Percentiles rank a stretch among this genome's conserved stretches.
Evolutionary conservation across 1,284 basidiomycete species (phyloP).

Genomic region (Vanrija sp.): DNA sequence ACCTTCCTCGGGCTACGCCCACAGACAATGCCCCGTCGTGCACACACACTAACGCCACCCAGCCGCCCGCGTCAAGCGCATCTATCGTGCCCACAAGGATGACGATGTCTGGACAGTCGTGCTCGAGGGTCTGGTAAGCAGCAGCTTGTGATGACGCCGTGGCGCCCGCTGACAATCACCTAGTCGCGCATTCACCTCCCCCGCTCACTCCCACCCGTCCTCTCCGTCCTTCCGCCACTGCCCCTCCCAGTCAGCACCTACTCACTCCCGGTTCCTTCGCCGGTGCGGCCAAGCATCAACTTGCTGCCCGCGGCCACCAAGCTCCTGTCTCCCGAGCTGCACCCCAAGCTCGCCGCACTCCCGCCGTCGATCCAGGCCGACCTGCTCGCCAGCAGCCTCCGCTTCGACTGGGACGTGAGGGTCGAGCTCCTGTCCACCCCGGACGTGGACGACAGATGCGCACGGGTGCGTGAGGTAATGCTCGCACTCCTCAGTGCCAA

Average conservation of each 20-base stretch:
- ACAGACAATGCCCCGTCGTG: no score
- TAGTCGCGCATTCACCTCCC: slow-evolving; percentile 39
- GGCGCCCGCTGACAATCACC: not conserved
- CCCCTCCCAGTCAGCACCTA: slow-evolving; percentile 31
- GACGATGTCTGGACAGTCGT: slow-evolving; percentile 24
- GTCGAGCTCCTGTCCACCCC: slow-evolving; percentile 37
- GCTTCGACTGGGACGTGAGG: slow-evolving; percentile 34
- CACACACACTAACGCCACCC: not conserved
- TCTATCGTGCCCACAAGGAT: slow-evolving; percentile 25
- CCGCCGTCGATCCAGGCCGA: slow-evolving; percentile 36
- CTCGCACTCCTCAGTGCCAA: slow-evolving; percentile 19
- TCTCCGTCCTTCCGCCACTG: slow-evolving; percentile 39
- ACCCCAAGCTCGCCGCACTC: slow-evolving; percentile 28
- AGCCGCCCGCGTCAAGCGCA: slow-evolving; percentile 40
- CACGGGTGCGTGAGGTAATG: slow-evolving; percentile 29
- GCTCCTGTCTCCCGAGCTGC: slow-evolving; percentile 36
- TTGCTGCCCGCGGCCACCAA: slow-evolving; percentile 29
- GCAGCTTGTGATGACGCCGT: not conserved
- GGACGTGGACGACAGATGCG: slow-evolving; percentile 27
- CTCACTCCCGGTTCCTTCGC: slow-evolving; percentile 33
- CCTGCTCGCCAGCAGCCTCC: slow-evolving; percentile 36
- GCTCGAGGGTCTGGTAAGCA: slow-evolving; percentile 38
- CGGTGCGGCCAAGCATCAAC: slow-evolving; percentile 15
- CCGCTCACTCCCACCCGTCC: slow-evolving; percentile 37
- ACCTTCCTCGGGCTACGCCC: no score